phyloP scores from a whole-genome alignment of 192 early-diverging fungal genomes.

The Gaertneriomyces sp. region DNA sequence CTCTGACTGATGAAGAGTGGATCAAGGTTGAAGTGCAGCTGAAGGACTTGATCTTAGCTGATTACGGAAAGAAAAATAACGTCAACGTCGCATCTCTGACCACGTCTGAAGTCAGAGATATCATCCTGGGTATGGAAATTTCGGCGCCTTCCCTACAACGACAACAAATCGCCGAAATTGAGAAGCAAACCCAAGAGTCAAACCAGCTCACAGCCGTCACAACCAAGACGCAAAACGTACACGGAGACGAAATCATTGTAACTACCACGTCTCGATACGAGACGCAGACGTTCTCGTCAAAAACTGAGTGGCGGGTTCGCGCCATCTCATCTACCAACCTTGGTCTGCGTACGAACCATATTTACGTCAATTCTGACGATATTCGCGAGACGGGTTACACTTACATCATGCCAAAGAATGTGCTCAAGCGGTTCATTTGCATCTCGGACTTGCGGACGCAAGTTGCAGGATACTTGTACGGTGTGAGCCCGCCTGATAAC shows the following conservation, averaged over 20 bases:
- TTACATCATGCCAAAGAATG: constrained; percentile 96
- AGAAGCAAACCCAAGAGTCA: constrained; percentile 91
- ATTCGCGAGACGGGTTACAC: constrained; percentile 93
- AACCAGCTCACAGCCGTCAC: constrained; percentile 92
- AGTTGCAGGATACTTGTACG: constrained; percentile 93
- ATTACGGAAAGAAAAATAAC: constrained; percentile 99
- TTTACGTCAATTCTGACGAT: constrained; percentile 95
- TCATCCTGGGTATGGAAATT: constrained; percentile 99
- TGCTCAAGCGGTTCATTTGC: constrained; percentile 94
- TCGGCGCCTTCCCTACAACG: constrained; percentile 92
- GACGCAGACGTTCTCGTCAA: constrained; percentile 94
- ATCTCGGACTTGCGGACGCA: constrained; percentile 93
- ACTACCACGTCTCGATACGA: constrained; percentile 97
- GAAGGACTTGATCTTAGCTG: constrained; percentile 95
- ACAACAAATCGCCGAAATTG: constrained; percentile 97
- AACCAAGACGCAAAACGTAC: constrained; percentile 94
- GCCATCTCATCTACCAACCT: constrained; percentile 97
- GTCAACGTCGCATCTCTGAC: constrained; percentile 97
- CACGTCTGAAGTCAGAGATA: constrained; percentile 94
- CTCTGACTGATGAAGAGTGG: constrained; percentile 95
- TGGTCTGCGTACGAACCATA: constrained; percentile 90
- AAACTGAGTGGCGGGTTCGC: constrained; percentile 98
- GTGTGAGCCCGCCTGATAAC: constrained; percentile 82
- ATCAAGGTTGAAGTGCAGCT: constrained; percentile 88
- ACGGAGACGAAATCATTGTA: constrained; percentile 98